Conservation (phyloP, 345 rosid genomes). For the Lumnitzera racemosa region DNA sequence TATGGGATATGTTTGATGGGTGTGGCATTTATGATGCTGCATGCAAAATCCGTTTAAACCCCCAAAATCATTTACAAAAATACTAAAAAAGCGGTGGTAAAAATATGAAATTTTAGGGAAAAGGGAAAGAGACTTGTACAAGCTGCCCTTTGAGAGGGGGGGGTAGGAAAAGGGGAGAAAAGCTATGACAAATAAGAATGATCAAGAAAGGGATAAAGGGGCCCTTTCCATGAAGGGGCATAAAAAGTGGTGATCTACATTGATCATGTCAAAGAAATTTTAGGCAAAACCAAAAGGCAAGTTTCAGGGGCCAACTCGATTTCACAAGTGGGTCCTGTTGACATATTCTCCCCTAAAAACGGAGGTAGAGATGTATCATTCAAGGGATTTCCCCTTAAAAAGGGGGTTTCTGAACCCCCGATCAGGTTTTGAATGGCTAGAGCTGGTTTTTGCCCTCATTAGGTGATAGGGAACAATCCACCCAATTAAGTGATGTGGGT, state of each 20-base stretch:
- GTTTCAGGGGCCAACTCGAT: slow-evolving; percentile 8
- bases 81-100: not conserved
- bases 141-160: slow-evolving; percentile 49
- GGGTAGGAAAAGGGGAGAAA: slow-evolving; percentile 50
- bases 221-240: slow-evolving; percentile 63
- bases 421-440: too few relatives aligned
- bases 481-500: too few relatives aligned
- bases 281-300: slow-evolving; percentile 16
- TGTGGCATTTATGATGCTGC: too few relatives aligned
- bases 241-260: slow-evolving; percentile 52
- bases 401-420: too few relatives aligned
- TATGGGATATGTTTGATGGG: too few relatives aligned
- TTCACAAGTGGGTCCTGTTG: slow-evolving; percentile 35
- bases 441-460: too few relatives aligned
- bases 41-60: not conserved
- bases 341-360: slow-evolving; percentile 36
- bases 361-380: not conserved
- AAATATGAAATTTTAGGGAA: slow-evolving; percentile 27
- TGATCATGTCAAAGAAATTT: slow-evolving; percentile 24
- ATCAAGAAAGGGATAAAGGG: slow-evolving; percentile 41
- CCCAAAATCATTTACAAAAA: not conserved
- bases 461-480: too few relatives aligned
- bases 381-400: too few relatives aligned
- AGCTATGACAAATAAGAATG: slow-evolving; percentile 31
- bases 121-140: slow-evolving; percentile 48